These are phyloP conservation scores for Avena eriantha DNA, from an alignment of 176 grass and related monocot species.

Conservation along the genomic window DNA sequence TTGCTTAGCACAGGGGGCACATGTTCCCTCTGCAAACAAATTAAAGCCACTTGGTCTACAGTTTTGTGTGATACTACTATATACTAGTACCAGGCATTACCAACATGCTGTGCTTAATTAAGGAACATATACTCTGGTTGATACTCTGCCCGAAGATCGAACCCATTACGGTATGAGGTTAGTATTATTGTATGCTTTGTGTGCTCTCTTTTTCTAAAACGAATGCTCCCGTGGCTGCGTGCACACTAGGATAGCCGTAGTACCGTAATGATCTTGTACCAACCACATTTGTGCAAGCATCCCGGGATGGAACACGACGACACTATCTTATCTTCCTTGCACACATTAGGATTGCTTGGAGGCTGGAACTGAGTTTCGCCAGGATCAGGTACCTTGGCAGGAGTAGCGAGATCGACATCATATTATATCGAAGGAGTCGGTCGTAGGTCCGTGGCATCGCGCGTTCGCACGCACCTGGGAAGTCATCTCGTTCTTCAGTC, in stretches of 20 bases:
- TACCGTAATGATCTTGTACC: neutral
- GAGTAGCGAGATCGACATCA: neutral
- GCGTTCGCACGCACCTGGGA: neutral
- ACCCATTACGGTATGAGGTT: neutral
- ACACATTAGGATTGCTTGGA: neutral
- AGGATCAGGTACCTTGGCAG: neutral
- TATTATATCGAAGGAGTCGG: too few relatives aligned
- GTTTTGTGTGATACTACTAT: neutral
- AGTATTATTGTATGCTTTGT: neutral
- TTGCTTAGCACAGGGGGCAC: conserved; percentile 4
- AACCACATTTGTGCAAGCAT: neutral
- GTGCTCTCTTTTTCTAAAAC: neutral
- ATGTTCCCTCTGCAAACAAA: neutral
- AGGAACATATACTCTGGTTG: neutral
- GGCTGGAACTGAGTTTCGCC: neutral
- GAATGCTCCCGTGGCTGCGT: too few relatives aligned
- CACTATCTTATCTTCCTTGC: neutral
- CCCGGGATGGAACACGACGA: neutral
- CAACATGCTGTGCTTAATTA: neutral
- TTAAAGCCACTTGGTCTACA: neutral
- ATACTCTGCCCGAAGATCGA: neutral
- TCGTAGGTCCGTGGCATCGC: neutral
- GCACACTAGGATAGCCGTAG: too few relatives aligned
- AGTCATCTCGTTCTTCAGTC: neutral
- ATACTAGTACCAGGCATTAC: neutral